Conservation (phyloP, 192 early-diverging fungal genomes). For the Backusella tarrabulga region DNA sequence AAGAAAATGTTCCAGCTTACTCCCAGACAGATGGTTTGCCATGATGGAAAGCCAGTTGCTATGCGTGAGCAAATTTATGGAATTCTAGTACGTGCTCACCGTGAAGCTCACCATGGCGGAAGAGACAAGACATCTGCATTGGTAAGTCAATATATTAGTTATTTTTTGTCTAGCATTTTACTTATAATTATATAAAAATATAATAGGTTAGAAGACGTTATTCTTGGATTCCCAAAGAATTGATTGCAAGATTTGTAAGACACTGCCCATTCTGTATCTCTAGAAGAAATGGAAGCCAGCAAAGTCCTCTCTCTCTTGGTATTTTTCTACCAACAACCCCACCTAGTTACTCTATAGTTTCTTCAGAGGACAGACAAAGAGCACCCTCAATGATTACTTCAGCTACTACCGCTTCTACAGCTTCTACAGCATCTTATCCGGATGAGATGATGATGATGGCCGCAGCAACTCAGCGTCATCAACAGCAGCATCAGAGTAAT, state of each 20-base stretch:
- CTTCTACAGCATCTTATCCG: constrained; percentile 14
- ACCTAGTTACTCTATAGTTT: not conserved
- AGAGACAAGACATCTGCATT: constrained; percentile 52
- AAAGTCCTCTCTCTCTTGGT: constrained; percentile 19
- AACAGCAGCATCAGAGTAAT: not conserved
- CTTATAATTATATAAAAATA: not conserved
- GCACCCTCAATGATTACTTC: constrained; percentile 17
- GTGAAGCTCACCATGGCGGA: constrained; percentile 50
- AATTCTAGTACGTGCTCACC: constrained; percentile 45
- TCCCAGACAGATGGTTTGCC: constrained; percentile 39
- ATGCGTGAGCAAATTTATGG: constrained; percentile 49
- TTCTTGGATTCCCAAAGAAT: constrained; percentile 49
- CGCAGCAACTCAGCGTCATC: not conserved
- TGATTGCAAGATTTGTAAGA: constrained; percentile 48
- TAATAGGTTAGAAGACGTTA: constrained; percentile 43
- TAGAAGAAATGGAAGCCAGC: constrained; percentile 37
- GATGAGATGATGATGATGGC: constrained; percentile 17
- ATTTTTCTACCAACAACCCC: constrained; percentile 10
- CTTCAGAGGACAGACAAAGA: not conserved
- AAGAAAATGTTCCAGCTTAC: constrained; percentile 52
- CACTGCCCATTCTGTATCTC: constrained; percentile 44
- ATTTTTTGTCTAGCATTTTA: not conserved
- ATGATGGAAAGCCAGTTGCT: constrained; percentile 49
- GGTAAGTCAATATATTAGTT: constrained; percentile 21
- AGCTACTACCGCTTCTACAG: not conserved